Conservation (phyloP, 257 asterid genomes). For the Jacaranda copaia region DNA sequence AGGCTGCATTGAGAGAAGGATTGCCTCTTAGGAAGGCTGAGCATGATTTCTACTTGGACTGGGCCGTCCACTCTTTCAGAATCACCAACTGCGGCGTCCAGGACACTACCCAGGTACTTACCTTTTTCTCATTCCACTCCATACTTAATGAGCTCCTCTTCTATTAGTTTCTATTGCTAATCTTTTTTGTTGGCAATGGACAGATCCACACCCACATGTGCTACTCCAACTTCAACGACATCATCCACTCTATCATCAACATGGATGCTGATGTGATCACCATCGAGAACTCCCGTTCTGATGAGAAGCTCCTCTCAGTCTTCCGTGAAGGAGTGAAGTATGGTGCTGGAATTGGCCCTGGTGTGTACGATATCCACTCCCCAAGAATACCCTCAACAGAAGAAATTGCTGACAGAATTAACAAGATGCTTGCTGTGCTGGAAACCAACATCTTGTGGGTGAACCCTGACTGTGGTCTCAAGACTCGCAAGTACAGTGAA, state of each 20-base stretch:
- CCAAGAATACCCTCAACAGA: slow-evolving; percentile 80
- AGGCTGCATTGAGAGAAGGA: slow-evolving; percentile 87
- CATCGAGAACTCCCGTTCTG: slow-evolving; percentile 82
- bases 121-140: too few species aligned
- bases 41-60: slow-evolving; percentile 79
- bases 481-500: slow-evolving; percentile 78
- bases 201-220: slow-evolving; percentile 94
- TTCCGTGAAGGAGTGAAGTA: slow-evolving; percentile 85
- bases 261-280: slow-evolving; percentile 91
- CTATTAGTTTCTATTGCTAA: neutral
- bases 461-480: slow-evolving; percentile 84
- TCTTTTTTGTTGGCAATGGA: neutral
- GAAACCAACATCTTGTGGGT: slow-evolving; percentile 83
- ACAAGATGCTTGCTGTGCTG: slow-evolving; percentile 87
- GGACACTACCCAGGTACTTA: slow-evolving; percentile 74
- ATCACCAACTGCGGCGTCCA: slow-evolving; percentile 69
- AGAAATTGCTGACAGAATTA: slow-evolving; percentile 70
- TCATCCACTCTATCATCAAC: slow-evolving; percentile 78
- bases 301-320: slow-evolving; percentile 82
- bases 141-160: too few species aligned
- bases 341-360: slow-evolving; percentile 91
- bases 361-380: slow-evolving; percentile 82
- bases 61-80: slow-evolving; percentile 90
- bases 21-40: slow-evolving; percentile 80
- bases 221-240: slow-evolving; percentile 87